Conservation (phyloP, 2,329 filamentous ascomycete species). For the Calonectria pseudoturangicola region DNA sequence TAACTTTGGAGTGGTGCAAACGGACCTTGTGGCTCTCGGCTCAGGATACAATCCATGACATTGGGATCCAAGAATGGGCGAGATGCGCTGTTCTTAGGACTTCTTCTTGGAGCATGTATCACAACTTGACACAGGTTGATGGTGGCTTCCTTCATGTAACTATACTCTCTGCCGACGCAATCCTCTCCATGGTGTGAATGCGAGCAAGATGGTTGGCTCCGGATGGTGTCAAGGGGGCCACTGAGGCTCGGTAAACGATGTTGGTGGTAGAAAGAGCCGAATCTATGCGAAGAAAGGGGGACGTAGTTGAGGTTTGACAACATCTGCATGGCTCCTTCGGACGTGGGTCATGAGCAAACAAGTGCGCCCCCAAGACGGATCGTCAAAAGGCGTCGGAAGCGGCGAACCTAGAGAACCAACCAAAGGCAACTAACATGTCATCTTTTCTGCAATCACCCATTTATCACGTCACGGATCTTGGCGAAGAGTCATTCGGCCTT, state of each 20-base stretch:
- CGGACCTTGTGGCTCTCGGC: neutral
- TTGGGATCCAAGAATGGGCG: neutral
- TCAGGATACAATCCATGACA: conserved; percentile 4
- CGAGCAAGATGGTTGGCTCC: neutral
- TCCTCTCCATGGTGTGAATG: neutral
- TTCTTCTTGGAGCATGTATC: neutral
- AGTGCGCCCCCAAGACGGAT: neutral
- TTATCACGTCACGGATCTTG: neutral
- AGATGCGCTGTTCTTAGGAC: neutral
- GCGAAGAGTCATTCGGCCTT: conserved; percentile 1
- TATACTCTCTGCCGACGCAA: neutral
- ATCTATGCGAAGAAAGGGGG: neutral
- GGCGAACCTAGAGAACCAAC: neutral
- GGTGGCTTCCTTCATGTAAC: neutral
- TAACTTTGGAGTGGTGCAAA: neutral
- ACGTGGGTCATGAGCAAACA: neutral
- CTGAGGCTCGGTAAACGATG: no score
- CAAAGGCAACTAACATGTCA: neutral
- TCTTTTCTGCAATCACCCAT: conserved; percentile 2
- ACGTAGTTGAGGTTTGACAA: neutral
- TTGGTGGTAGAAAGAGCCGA: no score
- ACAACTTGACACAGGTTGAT: neutral
- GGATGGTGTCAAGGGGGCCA: neutral
- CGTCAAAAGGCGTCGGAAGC: neutral
- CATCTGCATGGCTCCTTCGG: neutral